A percentile compares a stretch with the other conserved stretches of the same genome.
Conservation (phyloP, 768 basidiomycete species). For the Pisolithus microcarpus region DNA sequence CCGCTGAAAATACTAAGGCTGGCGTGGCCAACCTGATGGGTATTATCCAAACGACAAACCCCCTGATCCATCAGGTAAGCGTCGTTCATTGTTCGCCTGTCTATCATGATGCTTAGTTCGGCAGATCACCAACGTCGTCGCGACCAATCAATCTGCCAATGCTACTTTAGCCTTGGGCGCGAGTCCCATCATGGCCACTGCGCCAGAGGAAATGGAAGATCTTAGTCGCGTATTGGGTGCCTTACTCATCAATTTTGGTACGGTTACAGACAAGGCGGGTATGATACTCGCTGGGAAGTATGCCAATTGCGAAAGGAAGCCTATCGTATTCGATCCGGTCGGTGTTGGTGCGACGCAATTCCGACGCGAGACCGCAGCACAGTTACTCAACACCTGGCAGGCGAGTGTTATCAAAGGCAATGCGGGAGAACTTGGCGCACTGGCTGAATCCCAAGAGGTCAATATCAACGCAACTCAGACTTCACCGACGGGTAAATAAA, state of each 20-base stretch:
- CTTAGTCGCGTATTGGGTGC: slow-evolving; percentile 58
- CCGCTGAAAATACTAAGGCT: slow-evolving; percentile 32
- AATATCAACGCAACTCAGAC: not conserved
- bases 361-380: slow-evolving; percentile 50
- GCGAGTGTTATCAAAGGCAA: slow-evolving; percentile 93
- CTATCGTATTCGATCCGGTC: slow-evolving; percentile 87
- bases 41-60: slow-evolving; percentile 45
- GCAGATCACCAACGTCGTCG: slow-evolving; percentile 87
- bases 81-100: not conserved
- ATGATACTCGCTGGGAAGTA: slow-evolving; percentile 69
- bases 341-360: slow-evolving; percentile 79
- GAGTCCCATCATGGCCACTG: slow-evolving; percentile 92
- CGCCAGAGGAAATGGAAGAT: slow-evolving; percentile 75
- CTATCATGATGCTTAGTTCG: not conserved
- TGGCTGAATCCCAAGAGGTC: slow-evolving; percentile 74
- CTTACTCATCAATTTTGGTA: slow-evolving; percentile 84
- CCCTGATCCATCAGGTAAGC: slow-evolving; percentile 74
- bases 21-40: slow-evolving; percentile 44
- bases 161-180: slow-evolving; percentile 81
- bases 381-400: slow-evolving; percentile 71
- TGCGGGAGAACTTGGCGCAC: slow-evolving; percentile 76
- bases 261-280: slow-evolving; percentile 59
- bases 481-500: not conserved
- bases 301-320: slow-evolving; percentile 65
- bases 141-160: slow-evolving; percentile 85